Conservation (phyloP, 2,329 filamentous ascomycete species). For the Pyricularia grisea region DNA sequence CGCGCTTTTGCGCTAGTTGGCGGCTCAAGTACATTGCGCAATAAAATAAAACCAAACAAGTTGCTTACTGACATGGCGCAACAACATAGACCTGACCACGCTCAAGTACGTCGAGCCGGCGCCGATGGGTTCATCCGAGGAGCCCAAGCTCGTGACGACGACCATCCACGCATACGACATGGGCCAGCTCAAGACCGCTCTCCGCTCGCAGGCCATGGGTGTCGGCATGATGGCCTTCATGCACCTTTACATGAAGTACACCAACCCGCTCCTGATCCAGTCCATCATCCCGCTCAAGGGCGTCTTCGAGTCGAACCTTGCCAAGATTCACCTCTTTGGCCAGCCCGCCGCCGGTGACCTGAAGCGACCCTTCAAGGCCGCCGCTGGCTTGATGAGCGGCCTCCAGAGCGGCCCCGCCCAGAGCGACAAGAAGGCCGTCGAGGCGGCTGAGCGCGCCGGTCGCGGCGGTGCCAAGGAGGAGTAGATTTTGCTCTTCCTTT, state of each 20-base stretch:
- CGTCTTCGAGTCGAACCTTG: constrained; percentile 87
- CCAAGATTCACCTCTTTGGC: constrained; percentile 91
- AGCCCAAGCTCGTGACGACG: constrained; percentile 92
- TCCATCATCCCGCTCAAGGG: constrained; percentile 96
- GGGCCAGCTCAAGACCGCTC: constrained; percentile 71
- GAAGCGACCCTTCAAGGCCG: constrained; percentile 89
- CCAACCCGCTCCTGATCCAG: constrained; percentile 97
- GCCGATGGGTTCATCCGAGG: constrained; percentile 85
- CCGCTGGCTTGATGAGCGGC: constrained; percentile 72
- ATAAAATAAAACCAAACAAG: neutral
- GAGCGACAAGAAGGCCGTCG: constrained; percentile 86
- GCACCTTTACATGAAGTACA: constrained; percentile 99
- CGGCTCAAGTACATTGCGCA: neutral
- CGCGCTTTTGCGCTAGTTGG: neutral
- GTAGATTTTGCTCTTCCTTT: constrained; percentile 26
- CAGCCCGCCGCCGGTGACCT: constrained; percentile 81
- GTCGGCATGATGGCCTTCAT: constrained; percentile 97
- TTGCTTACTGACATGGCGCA: neutral
- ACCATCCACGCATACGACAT: constrained; percentile 94
- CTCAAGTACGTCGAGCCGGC: constrained; percentile 98
- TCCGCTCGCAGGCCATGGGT: constrained; percentile 91
- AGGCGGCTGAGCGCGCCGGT: constrained; percentile 67
- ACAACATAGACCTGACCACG: constrained; percentile 72
- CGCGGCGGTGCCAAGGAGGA: constrained; percentile 65
- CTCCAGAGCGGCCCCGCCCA: constrained; percentile 66